Base-by-base conservation (phyloP, 202 grass and related monocot species). In the Brachypodium distachyon region DNA sequence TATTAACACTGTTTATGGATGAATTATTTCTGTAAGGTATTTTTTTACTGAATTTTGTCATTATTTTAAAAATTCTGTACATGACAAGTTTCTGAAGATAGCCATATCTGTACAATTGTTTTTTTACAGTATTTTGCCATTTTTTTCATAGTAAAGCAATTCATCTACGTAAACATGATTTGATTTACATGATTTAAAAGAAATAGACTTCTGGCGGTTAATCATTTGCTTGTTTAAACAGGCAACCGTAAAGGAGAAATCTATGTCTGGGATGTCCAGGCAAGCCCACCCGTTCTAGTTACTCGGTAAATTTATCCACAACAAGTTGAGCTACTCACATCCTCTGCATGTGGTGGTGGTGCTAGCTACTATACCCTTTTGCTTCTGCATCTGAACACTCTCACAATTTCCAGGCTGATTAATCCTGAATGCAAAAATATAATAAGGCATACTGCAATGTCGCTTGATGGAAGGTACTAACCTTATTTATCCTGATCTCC, bases 181-280 rank as follows among this genome's bases (percentile, higher is more conserved):
- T 40, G 42, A 67, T 58, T 31, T 61, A 3, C 9, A 68, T 70
- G 13, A 9, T 16, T 47, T 21, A 38, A 19, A 3, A 47, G n/a
- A 47, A 33, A 13, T 41, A 29, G 9, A 61, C 7, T 33, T 12
- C 9, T 50, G 21, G 29, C n/a, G 58, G 43, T 50, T 79, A 56
- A 82, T 41, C 25, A 26, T 46, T 48, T 31, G 25, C 54, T 86
- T 12, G 28, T 70, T 83, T 53, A 75, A 77, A 76, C 28, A 94
- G 95, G 95, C 39, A 98, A 90, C 54, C 89, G 91, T 67, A 91
- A 98, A 84, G 95, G 95, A 23, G 92, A 98, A 79, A 88, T 94
- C 26, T 98, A 73, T 68, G 91, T 98, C 54, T 98, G 95, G 95
- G 89, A 98, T 74, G 89, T 98, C 68, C 91, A 98, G 60, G 81